Evolutionary conservation across 2,329 filamentous ascomycete genomes (phyloP).

Genomic region (Arachnopeziza araneosa): DNA sequence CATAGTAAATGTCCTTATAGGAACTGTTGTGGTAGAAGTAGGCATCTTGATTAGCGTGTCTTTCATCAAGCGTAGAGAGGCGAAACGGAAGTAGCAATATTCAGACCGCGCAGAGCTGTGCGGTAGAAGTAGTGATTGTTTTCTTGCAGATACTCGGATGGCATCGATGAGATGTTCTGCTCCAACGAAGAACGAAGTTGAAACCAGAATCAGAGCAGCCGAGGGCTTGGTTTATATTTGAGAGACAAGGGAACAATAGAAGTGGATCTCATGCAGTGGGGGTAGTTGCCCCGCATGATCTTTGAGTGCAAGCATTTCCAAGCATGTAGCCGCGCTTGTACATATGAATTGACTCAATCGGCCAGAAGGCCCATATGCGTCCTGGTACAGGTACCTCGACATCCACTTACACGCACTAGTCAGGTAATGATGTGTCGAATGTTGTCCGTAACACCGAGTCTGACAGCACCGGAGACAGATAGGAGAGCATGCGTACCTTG

Average conservation of each 20-base stretch:
- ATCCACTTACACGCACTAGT: background rate
- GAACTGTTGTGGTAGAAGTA: conserved; percentile 55
- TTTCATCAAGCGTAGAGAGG: conserved; percentile 60
- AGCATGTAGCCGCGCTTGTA: conserved; percentile 7
- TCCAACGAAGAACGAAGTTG: background rate
- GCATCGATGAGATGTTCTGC: conserved; percentile 48
- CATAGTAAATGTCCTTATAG: conserved; percentile 56
- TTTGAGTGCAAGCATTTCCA: background rate
- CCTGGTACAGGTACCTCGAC: background rate
- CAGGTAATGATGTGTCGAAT: background rate
- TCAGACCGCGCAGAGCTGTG: conserved; percentile 80
- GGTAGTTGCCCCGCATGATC: conserved; percentile 21
- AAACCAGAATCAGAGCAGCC: conserved; percentile 6
- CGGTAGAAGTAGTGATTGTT: conserved; percentile 90
- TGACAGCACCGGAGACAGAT: conserved; percentile 2
- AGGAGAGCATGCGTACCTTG: conserved; percentile 7
- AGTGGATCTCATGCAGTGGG: conserved; percentile 11
- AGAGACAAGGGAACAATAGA: conserved; percentile 1
- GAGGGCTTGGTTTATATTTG: conserved; percentile 24
- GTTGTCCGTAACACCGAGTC: conserved; percentile 15
- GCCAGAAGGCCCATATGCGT: conserved; percentile 21
- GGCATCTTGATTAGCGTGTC: conserved; percentile 50
- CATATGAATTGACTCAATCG: conserved; percentile 19
- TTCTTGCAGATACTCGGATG: conserved; percentile 70
- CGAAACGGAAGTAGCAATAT: conserved; percentile 72